Evolutionary conservation across 805 yeast genomes (phyloP).

Genomic region (Wickerhamomyces bovis): DNA sequence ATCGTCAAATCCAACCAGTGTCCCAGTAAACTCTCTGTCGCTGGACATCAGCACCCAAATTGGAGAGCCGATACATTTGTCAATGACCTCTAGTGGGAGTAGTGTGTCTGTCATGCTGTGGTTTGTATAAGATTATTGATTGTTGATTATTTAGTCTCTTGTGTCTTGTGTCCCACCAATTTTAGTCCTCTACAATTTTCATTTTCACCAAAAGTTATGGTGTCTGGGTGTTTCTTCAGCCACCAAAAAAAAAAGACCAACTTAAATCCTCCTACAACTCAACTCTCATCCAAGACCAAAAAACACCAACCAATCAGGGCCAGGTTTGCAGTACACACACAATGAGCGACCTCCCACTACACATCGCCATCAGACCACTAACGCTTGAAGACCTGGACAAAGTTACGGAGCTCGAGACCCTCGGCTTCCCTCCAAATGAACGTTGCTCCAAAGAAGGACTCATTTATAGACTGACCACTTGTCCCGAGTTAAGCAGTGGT

Average conservation of each 20-base stretch:
- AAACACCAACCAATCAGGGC: no score
- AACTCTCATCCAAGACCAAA: no score
- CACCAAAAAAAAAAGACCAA: not conserved
- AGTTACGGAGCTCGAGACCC: slow-evolving; percentile 53
- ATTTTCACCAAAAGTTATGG: not conserved
- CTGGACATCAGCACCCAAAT: slow-evolving; percentile 63
- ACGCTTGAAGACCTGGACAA: slow-evolving; percentile 66
- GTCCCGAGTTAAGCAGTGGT: slow-evolving; percentile 91
- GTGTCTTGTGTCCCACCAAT: no score
- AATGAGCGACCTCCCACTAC: slow-evolving; percentile 40
- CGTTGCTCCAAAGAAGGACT: slow-evolving; percentile 60
- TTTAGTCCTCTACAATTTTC: no score
- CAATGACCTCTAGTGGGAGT: slow-evolving; percentile 80
- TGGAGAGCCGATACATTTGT: slow-evolving; percentile 75
- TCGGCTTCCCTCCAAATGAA: slow-evolving; percentile 67
- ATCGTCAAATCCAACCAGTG: slow-evolving; percentile 88
- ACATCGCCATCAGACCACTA: slow-evolving; percentile 69
- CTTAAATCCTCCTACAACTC: no score
- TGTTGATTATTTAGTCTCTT: not conserved
- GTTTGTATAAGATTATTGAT: not conserved
- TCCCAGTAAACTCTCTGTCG: slow-evolving; percentile 80
- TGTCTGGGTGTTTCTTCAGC: not conserved
- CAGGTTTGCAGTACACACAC: no score
- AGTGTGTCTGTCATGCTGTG: not conserved
- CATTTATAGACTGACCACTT: slow-evolving; percentile 63